These are phyloP conservation scores for Drechslerella dactyloides DNA, from an alignment of 2,329 filamentous ascomycete species.

Conservation along the genomic window DNA sequence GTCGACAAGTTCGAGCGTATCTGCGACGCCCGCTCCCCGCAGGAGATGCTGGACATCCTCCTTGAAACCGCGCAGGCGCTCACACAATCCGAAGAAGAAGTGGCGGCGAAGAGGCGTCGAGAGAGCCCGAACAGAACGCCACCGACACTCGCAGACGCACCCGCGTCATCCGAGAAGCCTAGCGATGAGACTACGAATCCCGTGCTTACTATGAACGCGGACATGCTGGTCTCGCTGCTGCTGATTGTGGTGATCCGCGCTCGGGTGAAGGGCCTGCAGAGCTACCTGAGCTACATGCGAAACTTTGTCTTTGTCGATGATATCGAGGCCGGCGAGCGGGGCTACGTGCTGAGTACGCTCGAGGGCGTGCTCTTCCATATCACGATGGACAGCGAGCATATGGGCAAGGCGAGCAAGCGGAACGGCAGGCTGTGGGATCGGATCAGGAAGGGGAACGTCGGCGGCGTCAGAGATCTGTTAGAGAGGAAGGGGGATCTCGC, in stretches of 20 bases:
- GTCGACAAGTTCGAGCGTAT: slow-evolving; percentile 91
- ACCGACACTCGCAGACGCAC: slow-evolving; percentile 59
- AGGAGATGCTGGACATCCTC: slow-evolving; percentile 85
- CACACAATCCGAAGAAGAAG: slow-evolving; percentile 66
- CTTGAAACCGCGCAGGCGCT: slow-evolving; percentile 82
- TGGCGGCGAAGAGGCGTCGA: slow-evolving; percentile 52
- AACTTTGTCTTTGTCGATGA: slow-evolving; percentile 98
- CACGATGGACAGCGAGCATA: slow-evolving; percentile 76
- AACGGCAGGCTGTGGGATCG: slow-evolving; percentile 91
- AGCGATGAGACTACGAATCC: slow-evolving; percentile 61
- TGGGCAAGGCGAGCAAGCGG: slow-evolving; percentile 82
- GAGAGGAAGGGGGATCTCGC: slow-evolving; percentile 62
- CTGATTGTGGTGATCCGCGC: slow-evolving; percentile 91
- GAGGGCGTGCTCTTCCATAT: slow-evolving; percentile 93
- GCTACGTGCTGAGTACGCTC: slow-evolving; percentile 93
- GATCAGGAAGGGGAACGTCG: slow-evolving; percentile 75
- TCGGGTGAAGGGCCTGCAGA: slow-evolving; percentile 83
- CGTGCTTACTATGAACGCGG: slow-evolving; percentile 74
- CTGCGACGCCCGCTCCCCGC: slow-evolving; percentile 75
- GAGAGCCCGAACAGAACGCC: slow-evolving; percentile 61
- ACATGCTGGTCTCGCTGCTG: slow-evolving; percentile 88
- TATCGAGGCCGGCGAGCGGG: slow-evolving; percentile 93
- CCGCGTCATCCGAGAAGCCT: slow-evolving; percentile 12
- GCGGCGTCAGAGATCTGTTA: slow-evolving; percentile 77
- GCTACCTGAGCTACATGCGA: slow-evolving; percentile 89